Evolutionary conservation across 345 rosid species (phyloP).

Genomic region (Cardiospermum halicacabum): DNA sequence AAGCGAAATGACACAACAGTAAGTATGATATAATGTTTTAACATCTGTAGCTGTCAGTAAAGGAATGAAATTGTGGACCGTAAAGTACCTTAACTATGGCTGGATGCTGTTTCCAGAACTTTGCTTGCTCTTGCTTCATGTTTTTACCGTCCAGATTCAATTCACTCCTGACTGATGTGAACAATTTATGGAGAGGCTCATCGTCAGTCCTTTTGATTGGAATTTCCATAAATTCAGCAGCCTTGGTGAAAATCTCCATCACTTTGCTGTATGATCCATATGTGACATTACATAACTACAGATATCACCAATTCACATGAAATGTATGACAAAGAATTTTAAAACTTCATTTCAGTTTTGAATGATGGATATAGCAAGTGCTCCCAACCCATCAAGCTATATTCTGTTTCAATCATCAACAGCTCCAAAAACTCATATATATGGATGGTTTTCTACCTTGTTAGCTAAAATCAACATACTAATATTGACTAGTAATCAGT

Average conservation of each 20-base stretch:
- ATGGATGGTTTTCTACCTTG: neutral
- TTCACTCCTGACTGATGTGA: slow-evolving; percentile 94
- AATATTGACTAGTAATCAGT: neutral
- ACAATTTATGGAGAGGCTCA: slow-evolving; percentile 96
- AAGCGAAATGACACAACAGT: no score
- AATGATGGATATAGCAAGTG: neutral
- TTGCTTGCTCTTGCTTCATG: slow-evolving; percentile 99
- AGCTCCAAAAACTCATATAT: neutral
- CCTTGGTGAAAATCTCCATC: slow-evolving; percentile 95
- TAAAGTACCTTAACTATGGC: slow-evolving; percentile 78
- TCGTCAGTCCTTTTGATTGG: slow-evolving; percentile 92
- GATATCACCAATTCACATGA: neutral
- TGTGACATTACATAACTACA: slow-evolving; percentile 2
- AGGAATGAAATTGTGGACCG: slow-evolving; percentile 3
- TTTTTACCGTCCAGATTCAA: slow-evolving; percentile 90
- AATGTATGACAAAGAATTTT: neutral
- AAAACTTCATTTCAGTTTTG: neutral
- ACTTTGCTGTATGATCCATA: slow-evolving; percentile 67
- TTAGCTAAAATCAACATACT: neutral
- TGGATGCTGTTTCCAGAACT: slow-evolving; percentile 99
- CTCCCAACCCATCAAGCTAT: neutral
- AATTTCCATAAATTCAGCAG: slow-evolving; percentile 95
- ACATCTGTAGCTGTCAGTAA: neutral
- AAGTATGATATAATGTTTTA: slow-evolving; percentile 6
- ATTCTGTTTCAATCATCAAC: neutral